Evolutionary conservation across 148 eudicot species (phyloP).

Genomic region (Cornus controversa): DNA sequence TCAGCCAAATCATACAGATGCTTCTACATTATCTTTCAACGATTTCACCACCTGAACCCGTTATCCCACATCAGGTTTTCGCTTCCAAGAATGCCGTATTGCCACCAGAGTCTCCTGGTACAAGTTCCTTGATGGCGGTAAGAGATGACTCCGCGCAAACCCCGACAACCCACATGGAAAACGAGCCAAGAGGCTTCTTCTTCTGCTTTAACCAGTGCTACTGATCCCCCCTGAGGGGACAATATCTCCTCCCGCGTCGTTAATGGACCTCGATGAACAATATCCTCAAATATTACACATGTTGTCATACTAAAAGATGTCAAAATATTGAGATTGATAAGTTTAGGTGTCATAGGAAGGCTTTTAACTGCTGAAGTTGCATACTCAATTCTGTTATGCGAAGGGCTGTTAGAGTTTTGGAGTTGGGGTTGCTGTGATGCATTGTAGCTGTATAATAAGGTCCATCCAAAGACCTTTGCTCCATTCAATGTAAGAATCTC

Average conservation of each 20-base stretch:
- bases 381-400: not conserved
- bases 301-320: not conserved
- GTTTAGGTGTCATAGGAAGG: not conserved
- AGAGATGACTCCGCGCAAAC: slow-evolving; percentile 57
- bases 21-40: slow-evolving; percentile 57
- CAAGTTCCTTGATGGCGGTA: slow-evolving; percentile 70
- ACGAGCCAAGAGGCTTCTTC: slow-evolving; percentile 55
- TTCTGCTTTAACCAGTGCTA: slow-evolving; percentile 65
- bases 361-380: slow-evolving; percentile 11
- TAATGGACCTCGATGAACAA: slow-evolving; percentile 4
- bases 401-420: slow-evolving; percentile 9
- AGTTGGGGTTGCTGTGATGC: slow-evolving; percentile 39
- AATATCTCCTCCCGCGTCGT: not conserved
- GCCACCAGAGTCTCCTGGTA: slow-evolving; percentile 91
- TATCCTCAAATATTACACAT: not conserved
- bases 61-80: slow-evolving; percentile 58
- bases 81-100: slow-evolving; percentile 66
- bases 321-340: not conserved
- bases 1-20: slow-evolving; percentile 83
- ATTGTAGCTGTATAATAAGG: slow-evolving; percentile 29
- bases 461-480: slow-evolving; percentile 36
- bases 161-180: slow-evolving; percentile 53
- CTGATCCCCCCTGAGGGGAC: slow-evolving; percentile 6
- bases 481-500: slow-evolving; percentile 12
- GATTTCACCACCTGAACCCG: slow-evolving; percentile 57